These are phyloP conservation scores for Physcomitrium patens DNA, from an alignment of 225 moss, liverwort and hornwort species.

Conservation along the genomic window DNA sequence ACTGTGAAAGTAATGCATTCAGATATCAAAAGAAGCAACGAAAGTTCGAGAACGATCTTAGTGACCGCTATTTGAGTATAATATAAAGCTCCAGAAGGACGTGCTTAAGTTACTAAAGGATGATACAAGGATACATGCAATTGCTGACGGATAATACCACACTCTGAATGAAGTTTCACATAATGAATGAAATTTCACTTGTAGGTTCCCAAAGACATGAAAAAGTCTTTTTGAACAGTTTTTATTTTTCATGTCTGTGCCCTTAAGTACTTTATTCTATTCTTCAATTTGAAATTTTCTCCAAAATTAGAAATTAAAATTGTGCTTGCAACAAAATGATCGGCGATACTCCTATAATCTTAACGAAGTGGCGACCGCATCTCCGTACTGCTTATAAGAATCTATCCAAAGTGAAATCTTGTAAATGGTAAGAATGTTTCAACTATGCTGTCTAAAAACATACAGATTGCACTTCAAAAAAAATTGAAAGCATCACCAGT, in stretches of 20 bases:
- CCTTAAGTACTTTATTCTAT: neutral
- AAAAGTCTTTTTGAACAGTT: neutral
- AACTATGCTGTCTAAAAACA: slow-evolving; percentile 11
- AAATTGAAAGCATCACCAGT: neutral
- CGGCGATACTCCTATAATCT: neutral
- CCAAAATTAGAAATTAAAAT: too few relatives aligned
- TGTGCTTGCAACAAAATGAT: neutral
- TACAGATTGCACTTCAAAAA: slow-evolving; percentile 13
- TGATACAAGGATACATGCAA: neutral
- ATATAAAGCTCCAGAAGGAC: neutral
- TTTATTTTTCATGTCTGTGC: too few relatives aligned
- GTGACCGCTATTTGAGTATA: neutral
- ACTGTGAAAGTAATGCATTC: too few relatives aligned
- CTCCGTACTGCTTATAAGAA: neutral
- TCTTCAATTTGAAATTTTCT: neutral
- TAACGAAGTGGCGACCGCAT: neutral
- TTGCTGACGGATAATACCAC: neutral
- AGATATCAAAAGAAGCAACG: slow-evolving; percentile 3
- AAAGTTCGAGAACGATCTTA: neutral
- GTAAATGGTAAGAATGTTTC: neutral
- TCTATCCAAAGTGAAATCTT: neutral
- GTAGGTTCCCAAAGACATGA: neutral
- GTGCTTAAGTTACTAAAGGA: neutral
- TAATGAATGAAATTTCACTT: slow-evolving; percentile 17
- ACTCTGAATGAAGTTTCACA: neutral